Evolutionary conservation across 345 rosid species (phyloP).

Genomic region (Tarenaya hassleriana): DNA sequence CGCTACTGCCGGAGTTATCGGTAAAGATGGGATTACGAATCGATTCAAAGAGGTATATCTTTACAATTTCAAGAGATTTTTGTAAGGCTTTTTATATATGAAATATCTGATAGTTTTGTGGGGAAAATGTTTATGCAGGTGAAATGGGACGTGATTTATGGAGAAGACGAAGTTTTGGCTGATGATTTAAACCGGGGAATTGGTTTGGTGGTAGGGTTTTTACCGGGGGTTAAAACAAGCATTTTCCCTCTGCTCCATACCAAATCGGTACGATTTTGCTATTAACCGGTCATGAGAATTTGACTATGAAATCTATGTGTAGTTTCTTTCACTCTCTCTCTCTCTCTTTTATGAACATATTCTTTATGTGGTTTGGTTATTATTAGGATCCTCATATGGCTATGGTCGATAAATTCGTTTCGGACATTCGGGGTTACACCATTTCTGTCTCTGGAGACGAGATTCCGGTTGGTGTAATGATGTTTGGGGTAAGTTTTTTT

Average conservation of each 20-base stretch:
- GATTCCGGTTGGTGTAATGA: slow-evolving; percentile 33
- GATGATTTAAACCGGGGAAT: slow-evolving; percentile 27
- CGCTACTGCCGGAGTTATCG: slow-evolving; percentile 42
- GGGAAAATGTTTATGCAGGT: not conserved
- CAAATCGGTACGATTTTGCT: slow-evolving; percentile 16
- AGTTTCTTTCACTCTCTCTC: too few species aligned
- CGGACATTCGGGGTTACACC: slow-evolving; percentile 26
- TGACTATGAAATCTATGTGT: too few species aligned
- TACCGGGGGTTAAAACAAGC: slow-evolving; percentile 38
- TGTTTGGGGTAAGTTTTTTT: slow-evolving; percentile 36
- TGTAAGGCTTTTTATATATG: not conserved
- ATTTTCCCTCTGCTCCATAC: slow-evolving; percentile 29
- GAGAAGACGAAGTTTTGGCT: not conserved
- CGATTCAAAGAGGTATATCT: slow-evolving; percentile 25
- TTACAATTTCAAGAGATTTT: too few species aligned
- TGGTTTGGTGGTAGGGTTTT: slow-evolving; percentile 38
- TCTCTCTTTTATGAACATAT: too few species aligned
- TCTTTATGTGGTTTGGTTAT: not conserved
- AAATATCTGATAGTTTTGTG: not conserved
- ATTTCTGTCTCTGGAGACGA: slow-evolving; percentile 22
- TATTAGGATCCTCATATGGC: slow-evolving; percentile 18
- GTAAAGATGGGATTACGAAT: slow-evolving; percentile 40
- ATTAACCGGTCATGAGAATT: too few species aligned
- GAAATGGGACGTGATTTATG: slow-evolving; percentile 6
- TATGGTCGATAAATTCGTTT: slow-evolving; percentile 30